Percentiles rank a stretch among this genome's conserved stretches.
phyloP scores from a whole-genome alignment of 345 rosid genomes.

The Gossypium bickii region DNA sequence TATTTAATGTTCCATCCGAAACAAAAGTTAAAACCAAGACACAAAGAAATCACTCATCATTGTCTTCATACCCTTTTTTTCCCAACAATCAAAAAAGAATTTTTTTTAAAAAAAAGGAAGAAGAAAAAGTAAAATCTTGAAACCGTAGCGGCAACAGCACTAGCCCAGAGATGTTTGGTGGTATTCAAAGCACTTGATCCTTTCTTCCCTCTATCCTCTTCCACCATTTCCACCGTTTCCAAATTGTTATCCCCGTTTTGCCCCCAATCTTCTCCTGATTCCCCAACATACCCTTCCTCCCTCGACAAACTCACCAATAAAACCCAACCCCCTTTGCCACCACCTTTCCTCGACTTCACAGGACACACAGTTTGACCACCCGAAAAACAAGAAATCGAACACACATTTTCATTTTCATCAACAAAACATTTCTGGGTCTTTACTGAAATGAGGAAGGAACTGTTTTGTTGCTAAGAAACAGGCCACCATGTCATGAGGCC shows the following conservation, averaged over 20 bases:
- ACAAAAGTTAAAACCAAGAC: too few relatives aligned
- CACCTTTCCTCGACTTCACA: slow-evolving; percentile 21
- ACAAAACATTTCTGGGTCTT: slow-evolving; percentile 5
- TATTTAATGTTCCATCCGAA: not conserved
- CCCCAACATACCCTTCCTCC: slow-evolving; percentile 43
- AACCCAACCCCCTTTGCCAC: slow-evolving; percentile 27
- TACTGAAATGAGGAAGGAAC: slow-evolving; percentile 34
- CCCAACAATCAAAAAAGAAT: too few relatives aligned
- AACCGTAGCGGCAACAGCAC: slow-evolving; percentile 84
- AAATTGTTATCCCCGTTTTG: slow-evolving; percentile 25
- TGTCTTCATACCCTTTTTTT: too few relatives aligned
- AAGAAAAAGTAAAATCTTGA: slow-evolving; percentile 43
- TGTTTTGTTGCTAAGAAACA: slow-evolving; percentile 44
- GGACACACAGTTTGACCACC: slow-evolving; percentile 26
- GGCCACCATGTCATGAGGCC: slow-evolving; percentile 39
- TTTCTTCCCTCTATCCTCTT: slow-evolving; percentile 20
- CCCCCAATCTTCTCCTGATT: slow-evolving; percentile 33
- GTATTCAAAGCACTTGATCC: slow-evolving; percentile 57
- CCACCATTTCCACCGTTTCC: slow-evolving; percentile 23
- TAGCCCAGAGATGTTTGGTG: slow-evolving; percentile 77
- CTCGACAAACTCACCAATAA: slow-evolving; percentile 61
- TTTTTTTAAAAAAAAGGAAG: too few relatives aligned
- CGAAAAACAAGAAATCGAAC: slow-evolving; percentile 17
- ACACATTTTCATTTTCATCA: not conserved
- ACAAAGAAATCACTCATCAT: too few relatives aligned